A percentile compares a stretch with the other conserved stretches of the same genome.
Conservation (phyloP, 2,329 filamentous ascomycete genomes). For the Zymoseptoria crescenta region DNA sequence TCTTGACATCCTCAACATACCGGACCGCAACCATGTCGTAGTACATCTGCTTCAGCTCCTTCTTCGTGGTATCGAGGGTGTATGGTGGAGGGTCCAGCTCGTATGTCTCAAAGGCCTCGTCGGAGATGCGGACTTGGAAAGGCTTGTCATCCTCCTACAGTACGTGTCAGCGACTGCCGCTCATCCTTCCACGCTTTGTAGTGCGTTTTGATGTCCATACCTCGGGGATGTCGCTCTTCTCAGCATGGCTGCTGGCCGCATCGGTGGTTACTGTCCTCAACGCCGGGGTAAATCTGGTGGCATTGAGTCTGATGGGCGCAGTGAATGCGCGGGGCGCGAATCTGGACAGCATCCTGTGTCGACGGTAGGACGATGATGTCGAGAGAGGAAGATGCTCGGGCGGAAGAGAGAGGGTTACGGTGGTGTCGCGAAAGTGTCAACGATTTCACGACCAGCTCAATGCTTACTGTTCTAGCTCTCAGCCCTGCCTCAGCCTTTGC, state of each 20-base stretch:
- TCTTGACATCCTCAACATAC: slow-evolving; percentile 46
- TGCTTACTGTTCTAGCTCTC: neutral
- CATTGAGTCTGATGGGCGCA: slow-evolving; percentile 25
- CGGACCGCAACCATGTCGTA: slow-evolving; percentile 90
- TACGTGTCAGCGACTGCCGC: slow-evolving; percentile 2
- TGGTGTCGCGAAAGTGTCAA: neutral
- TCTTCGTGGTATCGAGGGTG: slow-evolving; percentile 89
- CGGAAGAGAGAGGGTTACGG: slow-evolving; percentile 1
- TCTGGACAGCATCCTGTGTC: slow-evolving; percentile 28
- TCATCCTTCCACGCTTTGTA: neutral
- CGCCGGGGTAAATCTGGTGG: slow-evolving; percentile 30
- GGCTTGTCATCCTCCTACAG: slow-evolving; percentile 81
- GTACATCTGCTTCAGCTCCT: slow-evolving; percentile 98
- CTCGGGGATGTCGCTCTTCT: slow-evolving; percentile 63
- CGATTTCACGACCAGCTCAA: neutral
- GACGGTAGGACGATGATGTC: neutral
- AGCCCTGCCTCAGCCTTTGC: neutral
- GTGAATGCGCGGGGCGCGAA: slow-evolving; percentile 30
- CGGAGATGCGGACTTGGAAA: slow-evolving; percentile 85
- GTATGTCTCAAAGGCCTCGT: slow-evolving; percentile 99
- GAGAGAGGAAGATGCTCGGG: slow-evolving; percentile 1
- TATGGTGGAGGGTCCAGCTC: slow-evolving; percentile 94
- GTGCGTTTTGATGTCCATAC: slow-evolving; percentile 39
- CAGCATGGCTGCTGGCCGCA: slow-evolving; percentile 83
- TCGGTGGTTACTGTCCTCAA: slow-evolving; percentile 83